Conservation (phyloP, 768 basidiomycete genomes). For the Auriscalpium orientale region DNA sequence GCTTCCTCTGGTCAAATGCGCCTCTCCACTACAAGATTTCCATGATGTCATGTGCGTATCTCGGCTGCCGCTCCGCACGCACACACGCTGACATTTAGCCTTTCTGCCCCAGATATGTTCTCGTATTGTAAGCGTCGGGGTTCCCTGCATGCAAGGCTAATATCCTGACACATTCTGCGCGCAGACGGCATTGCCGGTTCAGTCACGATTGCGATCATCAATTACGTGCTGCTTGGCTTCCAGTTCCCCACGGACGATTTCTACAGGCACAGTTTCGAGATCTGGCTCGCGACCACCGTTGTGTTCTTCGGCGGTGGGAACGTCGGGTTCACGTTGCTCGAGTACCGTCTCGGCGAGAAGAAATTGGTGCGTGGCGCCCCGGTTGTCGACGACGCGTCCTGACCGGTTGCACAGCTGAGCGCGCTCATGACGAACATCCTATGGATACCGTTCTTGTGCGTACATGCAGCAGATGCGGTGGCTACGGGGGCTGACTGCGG, state of each 20-base stretch:
- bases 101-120: conserved; percentile 34
- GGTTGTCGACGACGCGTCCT: not conserved
- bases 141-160: not conserved
- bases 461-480: not conserved
- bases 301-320: conserved; percentile 74
- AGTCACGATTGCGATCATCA: conserved; percentile 59
- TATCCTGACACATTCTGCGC: not conserved
- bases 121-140: conserved; percentile 38
- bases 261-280: conserved; percentile 75
- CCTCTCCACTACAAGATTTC: conserved; percentile 45
- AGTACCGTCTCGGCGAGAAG: conserved; percentile 57
- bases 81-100: not conserved
- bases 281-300: conserved; percentile 70
- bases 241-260: conserved; percentile 65
- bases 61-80: not conserved
- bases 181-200: conserved; percentile 55
- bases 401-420: conserved; percentile 10
- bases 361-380: conserved; percentile 14
- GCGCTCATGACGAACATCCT: conserved; percentile 25
- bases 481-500: not conserved
- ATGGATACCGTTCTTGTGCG: conserved; percentile 36
- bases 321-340: conserved; percentile 61
- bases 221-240: conserved; percentile 71
- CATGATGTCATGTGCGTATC: conserved; percentile 41
- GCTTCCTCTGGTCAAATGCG: conserved; percentile 63